Percentiles rank a stretch among this genome's conserved stretches.
Evolutionary conservation across 2,329 filamentous ascomycete genomes (phyloP).

Genomic region (Neonectria punicea): DNA sequence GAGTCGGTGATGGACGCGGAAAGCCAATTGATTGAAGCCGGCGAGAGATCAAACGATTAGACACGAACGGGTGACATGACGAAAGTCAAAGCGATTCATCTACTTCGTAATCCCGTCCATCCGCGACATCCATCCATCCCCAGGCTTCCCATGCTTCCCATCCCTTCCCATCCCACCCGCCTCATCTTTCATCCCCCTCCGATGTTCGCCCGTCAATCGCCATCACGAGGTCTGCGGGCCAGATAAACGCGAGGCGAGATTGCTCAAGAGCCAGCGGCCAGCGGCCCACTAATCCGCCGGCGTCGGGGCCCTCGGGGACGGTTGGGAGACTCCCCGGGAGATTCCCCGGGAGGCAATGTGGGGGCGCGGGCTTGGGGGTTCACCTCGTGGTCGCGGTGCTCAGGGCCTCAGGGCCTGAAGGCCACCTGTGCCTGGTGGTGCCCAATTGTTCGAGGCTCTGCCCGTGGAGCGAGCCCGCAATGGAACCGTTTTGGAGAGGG

Average conservation of each 20-base stretch:
- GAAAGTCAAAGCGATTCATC: conserved; percentile 8
- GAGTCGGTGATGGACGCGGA: conserved; percentile 1
- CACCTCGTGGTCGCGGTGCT: conserved; percentile 14
- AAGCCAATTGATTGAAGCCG: conserved; percentile 24
- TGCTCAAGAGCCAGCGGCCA: conserved; percentile 31
- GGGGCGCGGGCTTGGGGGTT: conserved; percentile 17
- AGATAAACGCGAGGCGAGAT: conserved; percentile 35
- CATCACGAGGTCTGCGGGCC: conserved; percentile 37
- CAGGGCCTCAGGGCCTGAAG: neutral
- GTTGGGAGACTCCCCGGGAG: conserved; percentile 24
- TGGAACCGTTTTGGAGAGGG: conserved; percentile 31
- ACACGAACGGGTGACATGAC: conserved; percentile 14
- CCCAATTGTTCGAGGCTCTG: conserved; percentile 19
- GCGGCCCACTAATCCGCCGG: conserved; percentile 41
- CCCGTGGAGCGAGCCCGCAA: conserved; percentile 21
- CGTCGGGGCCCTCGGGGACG: conserved; percentile 26
- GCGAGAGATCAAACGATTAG: conserved; percentile 20
- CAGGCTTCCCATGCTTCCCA: neutral
- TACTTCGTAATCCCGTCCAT: conserved; percentile 7
- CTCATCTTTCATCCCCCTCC: conserved; percentile 16
- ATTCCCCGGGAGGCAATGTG: conserved; percentile 30
- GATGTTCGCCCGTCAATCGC: conserved; percentile 28
- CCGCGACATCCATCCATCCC: conserved; percentile 25
- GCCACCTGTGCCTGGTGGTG: conserved; percentile 8
- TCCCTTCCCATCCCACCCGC: conserved; percentile 14